phyloP scores from a whole-genome alignment of 345 rosid genomes.

The Firmiana major region DNA sequence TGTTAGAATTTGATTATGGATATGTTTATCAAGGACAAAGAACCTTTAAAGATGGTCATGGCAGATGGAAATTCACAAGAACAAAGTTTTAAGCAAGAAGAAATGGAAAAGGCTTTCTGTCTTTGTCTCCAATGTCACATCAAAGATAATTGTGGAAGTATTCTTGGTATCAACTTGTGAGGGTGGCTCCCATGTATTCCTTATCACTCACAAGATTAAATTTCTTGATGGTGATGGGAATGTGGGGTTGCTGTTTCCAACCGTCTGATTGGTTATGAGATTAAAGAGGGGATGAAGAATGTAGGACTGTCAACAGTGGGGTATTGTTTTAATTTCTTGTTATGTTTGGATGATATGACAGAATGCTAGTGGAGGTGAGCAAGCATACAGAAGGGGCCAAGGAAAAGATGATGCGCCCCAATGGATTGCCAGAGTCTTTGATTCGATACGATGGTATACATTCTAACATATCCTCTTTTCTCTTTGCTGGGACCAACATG shows the following conservation, averaged over 20 bases:
- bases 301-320: neutral
- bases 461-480: no score
- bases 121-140: neutral
- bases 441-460: conserved; percentile 87
- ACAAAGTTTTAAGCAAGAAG: neutral
- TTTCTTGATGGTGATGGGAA: conserved; percentile 23
- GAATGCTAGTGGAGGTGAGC: conserved; percentile 99
- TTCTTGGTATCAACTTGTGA: neutral
- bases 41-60: neutral
- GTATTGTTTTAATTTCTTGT: neutral
- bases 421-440: conserved; percentile 93
- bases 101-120: neutral
- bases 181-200: neutral
- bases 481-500: no score
- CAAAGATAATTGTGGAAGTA: neutral
- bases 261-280: neutral
- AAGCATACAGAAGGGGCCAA: conserved; percentile 87
- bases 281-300: no score
- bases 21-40: no score
- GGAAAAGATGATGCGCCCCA: conserved; percentile 79
- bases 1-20: no score
- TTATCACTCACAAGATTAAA: conserved; percentile 12
- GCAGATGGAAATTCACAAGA: neutral
- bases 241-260: conserved; percentile 16
- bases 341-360: conserved; percentile 23